Evolutionary conservation across 257 asterid genomes (phyloP), one percentile per base, ranked within the genome.

Genomic region (Solanum lignicaule): DNA sequence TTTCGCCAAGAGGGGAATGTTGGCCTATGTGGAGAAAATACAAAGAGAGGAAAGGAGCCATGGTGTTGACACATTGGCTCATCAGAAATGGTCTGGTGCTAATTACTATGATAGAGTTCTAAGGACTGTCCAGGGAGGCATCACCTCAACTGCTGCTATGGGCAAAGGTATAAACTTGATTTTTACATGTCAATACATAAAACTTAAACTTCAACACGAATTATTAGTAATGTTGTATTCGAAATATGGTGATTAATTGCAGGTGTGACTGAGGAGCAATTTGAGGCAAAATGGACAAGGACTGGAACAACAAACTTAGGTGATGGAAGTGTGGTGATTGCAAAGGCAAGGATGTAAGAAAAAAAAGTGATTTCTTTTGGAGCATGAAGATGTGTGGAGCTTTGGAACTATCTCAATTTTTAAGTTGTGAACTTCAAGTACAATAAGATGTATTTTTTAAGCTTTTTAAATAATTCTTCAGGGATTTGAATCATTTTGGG

Each of bases 21-120:
- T 94, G 75, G 99, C 99, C 0, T 97, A 96, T 31, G 99, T 97
- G 4, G 99, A 97, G 96, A 95, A 90, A 62, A 96, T 97, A 41
- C 99, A 97, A 90, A 94, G 99, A 92, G 97, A 97, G 88, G 99
- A 97, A 43, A 91, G 99, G 91, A 92, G 21, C 7, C 88, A 97
- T 83, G 99, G 97, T 3, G 99, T 96, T n/a, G 99, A 96, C n/a
- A 97, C 99, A 5, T 83, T 97, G 93, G 98, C 99, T 83, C 99
- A 97, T 87, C 99, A 97, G 91, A 96, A 97, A 78, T 97, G 99
- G 99, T 97, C 99, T 43, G 99, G 99, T 21, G 99, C 99, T 7
- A 97, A 96, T 91, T 96, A 96, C 92, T 96, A 97, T 84, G 99
- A 97, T 38, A 92, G 95, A 65, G 98, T 97, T 43, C 95, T 97